Evolutionary conservation across 352 stramenopile genomes (phyloP).

Genomic region (Blastocystis sp.): DNA sequence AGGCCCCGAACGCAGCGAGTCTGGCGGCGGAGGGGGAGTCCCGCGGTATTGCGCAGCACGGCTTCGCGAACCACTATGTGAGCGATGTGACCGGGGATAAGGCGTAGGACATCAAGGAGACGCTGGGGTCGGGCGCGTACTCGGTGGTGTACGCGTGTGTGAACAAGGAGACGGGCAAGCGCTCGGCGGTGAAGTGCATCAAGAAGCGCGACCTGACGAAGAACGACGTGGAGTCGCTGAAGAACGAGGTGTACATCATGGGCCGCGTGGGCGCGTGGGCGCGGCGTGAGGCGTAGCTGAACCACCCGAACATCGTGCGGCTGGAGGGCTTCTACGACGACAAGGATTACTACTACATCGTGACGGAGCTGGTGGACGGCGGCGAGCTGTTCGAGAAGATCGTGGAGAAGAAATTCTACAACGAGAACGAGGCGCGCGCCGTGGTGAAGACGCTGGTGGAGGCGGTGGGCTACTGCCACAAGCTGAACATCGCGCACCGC

Average conservation of each 20-base stretch:
- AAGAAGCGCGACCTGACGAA: conserved; percentile 82
- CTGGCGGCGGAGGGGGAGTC: not conserved
- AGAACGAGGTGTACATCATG: conserved; percentile 77
- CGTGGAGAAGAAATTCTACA: conserved; percentile 88
- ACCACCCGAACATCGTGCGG: conserved; percentile 87
- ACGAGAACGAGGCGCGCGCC: conserved; percentile 86
- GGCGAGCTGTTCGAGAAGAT: conserved; percentile 92
- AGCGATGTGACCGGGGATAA: not conserved
- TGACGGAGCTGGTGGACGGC: conserved; percentile 92
- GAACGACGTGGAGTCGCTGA: conserved; percentile 83
- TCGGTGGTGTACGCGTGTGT: conserved; percentile 82
- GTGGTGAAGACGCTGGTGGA: conserved; percentile 85
- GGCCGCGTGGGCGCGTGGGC: conserved; percentile 72
- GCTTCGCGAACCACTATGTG: conserved; percentile 55
- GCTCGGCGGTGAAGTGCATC: conserved; percentile 87
- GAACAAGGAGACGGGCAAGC: conserved; percentile 80
- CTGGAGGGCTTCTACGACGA: conserved; percentile 88
- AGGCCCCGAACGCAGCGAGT: not conserved
- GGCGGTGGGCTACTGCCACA: conserved; percentile 87
- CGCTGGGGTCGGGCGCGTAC: conserved; percentile 84
- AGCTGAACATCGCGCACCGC: conserved; percentile 85
- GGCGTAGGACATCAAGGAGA: conserved; percentile 77
- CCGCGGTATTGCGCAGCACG: conserved; percentile 57
- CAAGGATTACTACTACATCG: conserved; percentile 91
- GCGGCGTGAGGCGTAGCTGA: conserved; percentile 76